phyloP scores from a whole-genome alignment of 1,284 basidiomycete genomes.

The Ganoderma sp. region DNA sequence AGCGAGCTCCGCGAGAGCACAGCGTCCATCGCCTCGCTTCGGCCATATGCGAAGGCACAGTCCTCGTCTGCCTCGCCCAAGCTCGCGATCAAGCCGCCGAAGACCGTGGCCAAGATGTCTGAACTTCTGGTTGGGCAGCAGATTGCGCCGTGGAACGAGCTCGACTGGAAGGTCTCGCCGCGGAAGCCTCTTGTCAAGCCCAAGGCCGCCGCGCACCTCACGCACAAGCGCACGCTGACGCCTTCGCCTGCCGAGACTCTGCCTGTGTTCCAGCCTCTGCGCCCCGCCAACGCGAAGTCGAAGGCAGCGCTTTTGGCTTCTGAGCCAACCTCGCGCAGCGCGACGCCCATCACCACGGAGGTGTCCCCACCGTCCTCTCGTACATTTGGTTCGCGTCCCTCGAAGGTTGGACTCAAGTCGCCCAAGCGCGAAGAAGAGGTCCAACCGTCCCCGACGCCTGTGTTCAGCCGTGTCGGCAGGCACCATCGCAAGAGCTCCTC shows the following conservation, averaged over 20 bases:
- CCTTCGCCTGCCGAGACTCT: slow-evolving; percentile 59
- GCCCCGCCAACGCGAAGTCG: slow-evolving; percentile 48
- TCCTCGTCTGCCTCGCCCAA: slow-evolving; percentile 31
- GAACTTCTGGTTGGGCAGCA: slow-evolving; percentile 54
- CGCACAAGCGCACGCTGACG: slow-evolving; percentile 58
- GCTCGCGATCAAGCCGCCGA: slow-evolving; percentile 14
- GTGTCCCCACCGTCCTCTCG: slow-evolving; percentile 31
- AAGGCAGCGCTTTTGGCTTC: slow-evolving; percentile 34
- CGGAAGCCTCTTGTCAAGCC: slow-evolving; percentile 42
- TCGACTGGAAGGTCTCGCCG: slow-evolving; percentile 56
- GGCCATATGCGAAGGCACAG: slow-evolving; percentile 62
- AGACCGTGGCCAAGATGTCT: slow-evolving; percentile 24
- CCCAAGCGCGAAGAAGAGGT: slow-evolving; percentile 37
- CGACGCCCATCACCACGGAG: slow-evolving; percentile 20
- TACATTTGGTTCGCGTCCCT: slow-evolving; percentile 57
- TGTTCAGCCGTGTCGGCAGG: slow-evolving; percentile 51
- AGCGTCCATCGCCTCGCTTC: slow-evolving; percentile 60
- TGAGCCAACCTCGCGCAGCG: slow-evolving; percentile 20
- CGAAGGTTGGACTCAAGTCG: slow-evolving; percentile 39
- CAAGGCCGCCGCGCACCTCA: slow-evolving; percentile 40
- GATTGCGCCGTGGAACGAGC: slow-evolving; percentile 66
- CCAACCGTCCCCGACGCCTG: slow-evolving; percentile 47
- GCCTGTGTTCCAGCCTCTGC: slow-evolving; percentile 63
- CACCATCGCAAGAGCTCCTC: slow-evolving; percentile 48
- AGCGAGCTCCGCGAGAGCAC: slow-evolving; percentile 45